phyloP scores from a whole-genome alignment of 768 basidiomycete genomes.

The Mycena metata region DNA sequence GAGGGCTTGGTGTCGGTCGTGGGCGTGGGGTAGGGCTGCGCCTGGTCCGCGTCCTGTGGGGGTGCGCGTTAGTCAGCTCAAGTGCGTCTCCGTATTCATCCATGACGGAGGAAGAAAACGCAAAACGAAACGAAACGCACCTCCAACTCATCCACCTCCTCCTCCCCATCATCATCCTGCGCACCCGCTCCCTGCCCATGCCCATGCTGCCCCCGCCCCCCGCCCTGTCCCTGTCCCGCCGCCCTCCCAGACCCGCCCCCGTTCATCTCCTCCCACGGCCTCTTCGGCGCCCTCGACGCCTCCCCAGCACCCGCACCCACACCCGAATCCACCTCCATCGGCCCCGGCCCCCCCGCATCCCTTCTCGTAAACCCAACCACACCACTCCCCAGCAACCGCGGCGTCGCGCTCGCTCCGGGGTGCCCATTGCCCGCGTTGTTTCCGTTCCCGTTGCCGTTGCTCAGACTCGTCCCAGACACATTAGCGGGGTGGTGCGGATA shows the following conservation, averaged over 20 bases:
- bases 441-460: background rate
- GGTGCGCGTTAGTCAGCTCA: too few relatives aligned
- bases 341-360: slow-evolving; percentile 51
- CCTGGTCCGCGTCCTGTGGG: slow-evolving; percentile 8
- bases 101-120: too few relatives aligned
- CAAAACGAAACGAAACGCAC: slow-evolving; percentile 39
- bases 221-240: too few relatives aligned
- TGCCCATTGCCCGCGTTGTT: background rate
- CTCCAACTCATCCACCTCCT: slow-evolving; percentile 46
- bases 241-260: background rate
- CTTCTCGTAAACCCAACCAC: too few relatives aligned
- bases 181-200: slow-evolving; percentile 38
- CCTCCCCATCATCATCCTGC: slow-evolving; percentile 28
- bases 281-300: slow-evolving; percentile 75
- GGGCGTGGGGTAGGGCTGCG: slow-evolving; percentile 37
- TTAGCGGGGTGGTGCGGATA: background rate
- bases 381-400: too few relatives aligned
- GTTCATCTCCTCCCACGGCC: slow-evolving; percentile 81
- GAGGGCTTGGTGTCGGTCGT: slow-evolving; percentile 31
- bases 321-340: slow-evolving; percentile 40
- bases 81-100: too few relatives aligned
- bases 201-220: too few relatives aligned
- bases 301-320: slow-evolving; percentile 51
- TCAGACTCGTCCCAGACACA: background rate
- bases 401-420: too few relatives aligned